Base-by-base conservation (phyloP, 2,329 filamentous ascomycete species). In the Aspergillus sp. region DNA sequence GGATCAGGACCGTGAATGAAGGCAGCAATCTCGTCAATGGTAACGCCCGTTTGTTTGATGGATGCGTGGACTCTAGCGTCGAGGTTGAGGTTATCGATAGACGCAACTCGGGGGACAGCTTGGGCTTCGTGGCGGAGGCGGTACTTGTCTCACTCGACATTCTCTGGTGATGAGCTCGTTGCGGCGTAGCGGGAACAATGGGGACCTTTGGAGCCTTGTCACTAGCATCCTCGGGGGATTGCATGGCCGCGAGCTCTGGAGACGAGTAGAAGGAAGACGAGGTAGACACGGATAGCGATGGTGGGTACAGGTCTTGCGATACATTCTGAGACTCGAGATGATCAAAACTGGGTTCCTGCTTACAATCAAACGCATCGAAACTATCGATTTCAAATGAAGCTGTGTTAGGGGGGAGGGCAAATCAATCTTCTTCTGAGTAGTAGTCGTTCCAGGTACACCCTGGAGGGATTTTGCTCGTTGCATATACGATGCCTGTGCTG, bases 1-100 rank as follows among this genome's bases (percentile, higher is more conserved):
- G 81, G 73, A 55, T 88, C 85, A 0, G 86, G 86, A 1, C 85
- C 85, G 39, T 78, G 75, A 54, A 91, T 91, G 66, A 77, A 88
- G 39, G 79, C 77, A 5, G 83, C 78, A 53, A 91, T 90, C 53
- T 97, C 89, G 54, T 96, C 90, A 35, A 85, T 73, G 1, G 86
- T 90, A 44, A 97, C 85, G 27, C 91, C 91, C 1, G 91, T 96
- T 52, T 90, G 83, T 43, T 81, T 78, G 44, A 82, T 77, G 31
- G 74, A 80, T n/a, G 79, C 79, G 46, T 82, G 77, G 27, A 82
- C 70, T 47, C 78, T 74, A 30, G 78, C 62, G 48, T 76, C 74
- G 19, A 78, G 68, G 37, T 77, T 72, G 31, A 69, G 64, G 36
- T 75, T 76, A 33, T 71, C 66, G 31, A 73, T 69, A 5, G 70